Percentiles rank a stretch among this genome's conserved stretches.
Conservation (phyloP, 352 stramenopile species). For the Phytophthora sojae region DNA sequence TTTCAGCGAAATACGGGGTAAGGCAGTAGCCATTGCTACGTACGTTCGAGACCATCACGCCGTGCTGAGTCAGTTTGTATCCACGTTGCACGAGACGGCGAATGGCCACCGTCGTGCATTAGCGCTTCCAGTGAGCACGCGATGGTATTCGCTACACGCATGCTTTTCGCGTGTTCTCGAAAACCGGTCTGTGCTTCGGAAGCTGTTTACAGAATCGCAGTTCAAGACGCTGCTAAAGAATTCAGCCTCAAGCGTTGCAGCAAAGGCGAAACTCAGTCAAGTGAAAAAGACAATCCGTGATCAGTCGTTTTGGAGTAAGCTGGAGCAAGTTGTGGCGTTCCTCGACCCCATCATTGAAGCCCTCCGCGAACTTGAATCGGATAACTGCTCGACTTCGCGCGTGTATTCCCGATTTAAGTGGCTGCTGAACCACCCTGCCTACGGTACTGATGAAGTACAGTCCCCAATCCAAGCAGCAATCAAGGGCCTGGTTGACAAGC, state of each 20-base stretch:
- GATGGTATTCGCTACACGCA: slow-evolving; percentile 10
- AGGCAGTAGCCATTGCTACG: slow-evolving; percentile 5
- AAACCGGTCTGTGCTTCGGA: slow-evolving; percentile 3
- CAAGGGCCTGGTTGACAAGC: background rate
- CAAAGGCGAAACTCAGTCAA: too few species aligned
- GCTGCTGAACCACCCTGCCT: background rate
- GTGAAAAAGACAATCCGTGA: too few species aligned
- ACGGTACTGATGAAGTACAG: background rate
- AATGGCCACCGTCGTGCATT: slow-evolving; percentile 3
- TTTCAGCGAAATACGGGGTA: background rate
- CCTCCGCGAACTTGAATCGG: slow-evolving; percentile 5
- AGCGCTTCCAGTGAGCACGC: slow-evolving; percentile 1
- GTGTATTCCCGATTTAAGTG: background rate
- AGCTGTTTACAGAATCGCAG: slow-evolving; percentile 5
- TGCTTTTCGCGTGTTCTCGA: slow-evolving; percentile 12
- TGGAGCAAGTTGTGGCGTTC: slow-evolving; percentile 8
- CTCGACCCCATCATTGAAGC: slow-evolving; percentile 5
- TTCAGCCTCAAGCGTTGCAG: background rate
- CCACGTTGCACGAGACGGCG: background rate
- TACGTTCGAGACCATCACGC: slow-evolving; percentile 14
- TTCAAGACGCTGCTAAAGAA: background rate
- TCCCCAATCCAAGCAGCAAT: background rate
- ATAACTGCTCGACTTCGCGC: background rate
- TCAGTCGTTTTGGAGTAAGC: slow-evolving; percentile 1
- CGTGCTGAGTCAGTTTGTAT: slow-evolving; percentile 5